Conservation (phyloP, 2,329 filamentous ascomycete species). For the Phaeomoniella chlamydospora region DNA sequence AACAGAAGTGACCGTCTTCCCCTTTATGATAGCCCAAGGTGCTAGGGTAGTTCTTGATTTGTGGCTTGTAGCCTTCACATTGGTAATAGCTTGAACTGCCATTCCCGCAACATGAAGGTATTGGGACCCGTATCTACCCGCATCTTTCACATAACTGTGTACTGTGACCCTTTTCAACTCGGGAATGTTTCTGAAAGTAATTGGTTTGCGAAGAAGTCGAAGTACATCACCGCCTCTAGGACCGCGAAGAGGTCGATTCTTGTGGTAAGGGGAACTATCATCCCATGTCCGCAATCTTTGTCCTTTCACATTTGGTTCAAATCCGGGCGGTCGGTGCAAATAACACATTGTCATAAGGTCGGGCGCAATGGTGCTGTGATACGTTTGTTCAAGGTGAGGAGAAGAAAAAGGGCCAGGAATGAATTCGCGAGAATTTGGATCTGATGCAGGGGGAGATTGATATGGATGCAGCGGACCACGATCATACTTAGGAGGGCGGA, state of each 20-base stretch:
- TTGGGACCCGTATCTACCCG: conserved; percentile 54
- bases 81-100: conserved; percentile 72
- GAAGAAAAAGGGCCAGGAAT: conserved; percentile 81
- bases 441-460: conserved; percentile 72
- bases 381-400: conserved; percentile 80
- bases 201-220: conserved; percentile 36
- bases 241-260: conserved; percentile 71
- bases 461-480: conserved; percentile 87
- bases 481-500: conserved; percentile 85
- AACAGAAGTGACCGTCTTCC: conserved; percentile 53
- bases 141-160: conserved; percentile 57
- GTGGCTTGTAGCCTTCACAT: conserved; percentile 57
- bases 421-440: conserved; percentile 78
- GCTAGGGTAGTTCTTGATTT: conserved; percentile 55
- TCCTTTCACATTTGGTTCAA: conserved; percentile 38
- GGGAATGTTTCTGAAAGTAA: conserved; percentile 73
- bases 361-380: conserved; percentile 67
- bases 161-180: conserved; percentile 68
- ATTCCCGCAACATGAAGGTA: conserved; percentile 72
- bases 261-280: conserved; percentile 83
- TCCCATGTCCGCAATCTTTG: conserved; percentile 75
- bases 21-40: conserved; percentile 59
- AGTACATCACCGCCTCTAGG: conserved; percentile 60
- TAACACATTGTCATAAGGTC: conserved; percentile 86
- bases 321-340: conserved; percentile 69